Evolutionary conservation across 495 filamentous ascomycete genomes (phyloP).

Genomic region (Podospora pseudoanserina): DNA sequence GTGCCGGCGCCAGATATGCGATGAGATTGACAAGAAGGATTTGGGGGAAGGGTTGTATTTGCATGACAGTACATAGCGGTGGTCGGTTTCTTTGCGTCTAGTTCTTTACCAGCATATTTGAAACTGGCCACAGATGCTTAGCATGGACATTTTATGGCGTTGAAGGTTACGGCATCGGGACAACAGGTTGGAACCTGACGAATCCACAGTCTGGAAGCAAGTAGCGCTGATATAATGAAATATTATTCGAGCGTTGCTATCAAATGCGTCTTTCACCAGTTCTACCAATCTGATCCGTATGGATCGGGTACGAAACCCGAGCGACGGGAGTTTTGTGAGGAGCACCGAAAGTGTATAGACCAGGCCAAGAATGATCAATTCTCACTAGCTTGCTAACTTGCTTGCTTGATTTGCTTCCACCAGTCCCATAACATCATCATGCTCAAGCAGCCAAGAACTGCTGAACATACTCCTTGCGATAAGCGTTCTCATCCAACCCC

Average conservation of each 20-base stretch:
- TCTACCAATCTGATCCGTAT: neutral
- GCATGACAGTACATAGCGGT: neutral
- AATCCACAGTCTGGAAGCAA: neutral
- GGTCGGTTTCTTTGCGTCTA: neutral
- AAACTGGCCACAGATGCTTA: neutral
- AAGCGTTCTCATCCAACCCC: conserved; percentile 74
- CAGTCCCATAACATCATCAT: neutral
- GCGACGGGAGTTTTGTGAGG: neutral
- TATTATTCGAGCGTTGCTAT: neutral
- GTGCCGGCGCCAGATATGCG: conserved; percentile 32
- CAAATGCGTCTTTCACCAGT: no score
- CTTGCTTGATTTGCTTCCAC: no score
- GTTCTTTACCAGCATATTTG: neutral
- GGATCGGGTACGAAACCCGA: neutral
- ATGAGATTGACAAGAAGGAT: conserved; percentile 13
- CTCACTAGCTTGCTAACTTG: neutral
- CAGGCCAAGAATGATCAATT: neutral
- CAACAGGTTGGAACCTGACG: neutral
- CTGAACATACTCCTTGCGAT: conserved; percentile 69
- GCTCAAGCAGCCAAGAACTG: conserved; percentile 29
- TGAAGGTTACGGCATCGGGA: neutral
- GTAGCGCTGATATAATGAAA: neutral
- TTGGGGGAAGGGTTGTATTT: neutral
- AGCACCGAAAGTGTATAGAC: neutral
- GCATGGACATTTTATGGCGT: neutral